Percentiles rank a stretch among this genome's conserved stretches.
phyloP scores from a whole-genome alignment of 768 basidiomycete species.

The Trametes cingulata region DNA sequence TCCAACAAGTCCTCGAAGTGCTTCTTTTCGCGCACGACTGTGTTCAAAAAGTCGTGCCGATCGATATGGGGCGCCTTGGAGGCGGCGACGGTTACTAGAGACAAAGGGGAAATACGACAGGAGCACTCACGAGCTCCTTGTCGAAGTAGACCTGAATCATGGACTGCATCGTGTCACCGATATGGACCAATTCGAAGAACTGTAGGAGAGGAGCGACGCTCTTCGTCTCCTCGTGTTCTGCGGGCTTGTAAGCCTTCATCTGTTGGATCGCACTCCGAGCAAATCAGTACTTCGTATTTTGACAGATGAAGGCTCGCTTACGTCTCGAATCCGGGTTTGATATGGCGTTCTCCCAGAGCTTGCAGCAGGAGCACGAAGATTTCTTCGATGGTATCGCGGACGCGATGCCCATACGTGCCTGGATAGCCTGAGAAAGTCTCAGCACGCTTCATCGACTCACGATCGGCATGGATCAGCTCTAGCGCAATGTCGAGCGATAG shows the following conservation, averaged over 20 bases:
- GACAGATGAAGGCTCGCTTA: not conserved
- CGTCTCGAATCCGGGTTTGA: conserved; percentile 71
- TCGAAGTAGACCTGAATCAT: conserved; percentile 99
- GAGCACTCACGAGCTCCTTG: conserved; percentile 75
- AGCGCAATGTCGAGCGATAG: conserved; percentile 91
- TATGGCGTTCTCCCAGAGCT: conserved; percentile 75
- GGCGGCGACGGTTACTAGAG: not conserved
- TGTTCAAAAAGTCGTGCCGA: conserved; percentile 89
- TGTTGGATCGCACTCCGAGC: conserved; percentile 77
- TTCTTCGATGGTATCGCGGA: conserved; percentile 93
- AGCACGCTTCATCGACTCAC: conserved; percentile 88
- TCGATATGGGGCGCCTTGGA: conserved; percentile 85
- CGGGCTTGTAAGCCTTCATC: conserved; percentile 88
- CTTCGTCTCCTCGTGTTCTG: conserved; percentile 77
- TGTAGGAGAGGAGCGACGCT: conserved; percentile 92
- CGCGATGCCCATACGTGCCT: conserved; percentile 81
- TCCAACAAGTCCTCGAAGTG: conserved; percentile 90
- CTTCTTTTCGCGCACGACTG: conserved; percentile 95
- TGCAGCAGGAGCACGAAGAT: conserved; percentile 84
- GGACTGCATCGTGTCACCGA: conserved; percentile 95
- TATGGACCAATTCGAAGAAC: conserved; percentile 96
- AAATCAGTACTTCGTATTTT: not conserved
- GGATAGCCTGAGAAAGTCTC: conserved; percentile 91
- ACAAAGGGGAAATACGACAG: not conserved
- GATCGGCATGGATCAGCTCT: conserved; percentile 89